These are phyloP conservation scores for Microdochium trichocladiopsis DNA, from an alignment of 2,329 filamentous ascomycete species.

Conservation along the genomic window DNA sequence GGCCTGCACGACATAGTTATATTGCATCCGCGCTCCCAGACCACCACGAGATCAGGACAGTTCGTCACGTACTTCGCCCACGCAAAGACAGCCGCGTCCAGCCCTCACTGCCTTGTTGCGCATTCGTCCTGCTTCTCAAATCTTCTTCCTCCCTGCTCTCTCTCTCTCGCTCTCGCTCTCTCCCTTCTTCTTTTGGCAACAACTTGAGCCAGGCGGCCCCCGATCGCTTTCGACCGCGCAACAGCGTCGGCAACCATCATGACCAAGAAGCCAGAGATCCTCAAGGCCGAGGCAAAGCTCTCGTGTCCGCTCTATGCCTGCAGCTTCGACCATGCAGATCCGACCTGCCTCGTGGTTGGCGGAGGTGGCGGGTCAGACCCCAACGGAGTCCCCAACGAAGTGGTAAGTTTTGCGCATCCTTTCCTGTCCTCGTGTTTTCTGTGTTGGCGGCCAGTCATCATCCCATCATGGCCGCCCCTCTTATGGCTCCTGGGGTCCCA, in stretches of 20 bases:
- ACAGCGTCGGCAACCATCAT: conserved; percentile 12
- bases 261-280: conserved; percentile 21
- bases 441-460: not conserved
- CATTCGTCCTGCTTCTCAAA: not conserved
- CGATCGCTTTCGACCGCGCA: not conserved
- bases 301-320: conserved; percentile 81
- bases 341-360: conserved; percentile 69
- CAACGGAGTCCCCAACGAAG: conserved; percentile 80
- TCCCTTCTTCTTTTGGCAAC: too few species aligned
- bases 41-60: not conserved
- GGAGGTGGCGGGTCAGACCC: conserved; percentile 80
- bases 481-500: not conserved
- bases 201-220: too few species aligned
- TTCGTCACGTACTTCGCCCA: too few species aligned
- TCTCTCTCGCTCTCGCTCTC: not conserved
- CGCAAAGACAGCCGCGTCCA: not conserved
- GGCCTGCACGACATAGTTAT: not conserved
- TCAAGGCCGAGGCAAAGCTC: conserved; percentile 56
- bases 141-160: not conserved
- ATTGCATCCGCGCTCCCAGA: not conserved
- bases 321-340: conserved; percentile 79
- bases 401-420: conserved; percentile 45
- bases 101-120: not conserved
- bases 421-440: conserved; percentile 1
- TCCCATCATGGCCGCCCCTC: not conserved